phyloP scores from a whole-genome alignment of 2,329 filamentous ascomycete genomes.

The Penicillium sp. region DNA sequence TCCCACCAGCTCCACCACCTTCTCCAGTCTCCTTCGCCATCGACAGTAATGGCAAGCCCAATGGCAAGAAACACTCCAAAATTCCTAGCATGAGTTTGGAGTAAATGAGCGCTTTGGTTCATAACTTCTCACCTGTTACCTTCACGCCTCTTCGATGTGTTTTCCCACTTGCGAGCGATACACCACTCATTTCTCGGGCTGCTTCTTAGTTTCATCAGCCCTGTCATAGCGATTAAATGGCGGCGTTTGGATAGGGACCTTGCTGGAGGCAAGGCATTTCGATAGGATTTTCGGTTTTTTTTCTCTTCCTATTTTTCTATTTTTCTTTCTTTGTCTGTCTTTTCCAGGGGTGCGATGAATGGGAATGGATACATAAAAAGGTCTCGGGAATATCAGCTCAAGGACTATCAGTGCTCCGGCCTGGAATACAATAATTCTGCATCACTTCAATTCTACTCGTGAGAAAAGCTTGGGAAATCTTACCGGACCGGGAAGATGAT shows the following conservation, averaged over 20 bases:
- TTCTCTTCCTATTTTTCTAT: background rate
- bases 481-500: background rate
- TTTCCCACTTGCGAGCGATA: background rate
- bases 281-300: background rate
- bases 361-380: slow-evolving; percentile 8
- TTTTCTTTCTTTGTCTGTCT: background rate
- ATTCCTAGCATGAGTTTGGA: slow-evolving; percentile 21
- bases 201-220: background rate
- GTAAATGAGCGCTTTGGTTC: slow-evolving; percentile 1
- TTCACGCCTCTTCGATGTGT: background rate
- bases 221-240: background rate
- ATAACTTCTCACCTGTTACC: background rate
- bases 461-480: background rate
- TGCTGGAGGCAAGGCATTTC: background rate
- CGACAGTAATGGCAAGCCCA: slow-evolving; percentile 12
- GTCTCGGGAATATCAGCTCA: background rate
- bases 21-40: slow-evolving; percentile 22
- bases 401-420: background rate
- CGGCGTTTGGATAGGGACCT: background rate
- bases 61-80: slow-evolving; percentile 12
- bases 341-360: background rate
- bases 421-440: slow-evolving; percentile 1
- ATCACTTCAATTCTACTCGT: background rate
- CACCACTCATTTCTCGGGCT: background rate
- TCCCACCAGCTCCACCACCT: slow-evolving; percentile 24